Evolutionary conservation across 179 eudicot species (phyloP), one percentile per base, ranked within the genome.

Genomic region (Vitellaria paradoxa): DNA sequence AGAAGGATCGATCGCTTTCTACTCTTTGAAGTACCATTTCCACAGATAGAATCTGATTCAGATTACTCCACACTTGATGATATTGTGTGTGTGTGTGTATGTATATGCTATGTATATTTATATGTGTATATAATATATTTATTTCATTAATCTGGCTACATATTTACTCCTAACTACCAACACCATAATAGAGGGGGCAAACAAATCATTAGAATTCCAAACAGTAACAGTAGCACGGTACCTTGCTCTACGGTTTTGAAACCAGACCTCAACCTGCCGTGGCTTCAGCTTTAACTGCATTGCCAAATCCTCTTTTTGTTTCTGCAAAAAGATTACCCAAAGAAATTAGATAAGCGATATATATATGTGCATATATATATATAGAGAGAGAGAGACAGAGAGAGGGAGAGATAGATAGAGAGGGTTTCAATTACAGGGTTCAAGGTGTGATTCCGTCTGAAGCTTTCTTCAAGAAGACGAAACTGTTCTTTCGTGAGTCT

Each of bases 181-280:
- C 79, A n/a, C 40, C 65, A 67, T 67, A 14, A 77, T 77, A 5
- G 23, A 20, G 57, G 57, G 57, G 57, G 57, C 57, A 60, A 63
- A 80, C 20, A 65, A 40, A 42, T 40, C 60, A 73, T 73, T 50
- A 13, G 3, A 21, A 10, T 37, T 4, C 3, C 37, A 30, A 70
- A 52, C 23, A 21, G 40, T 46, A 69, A 13, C 57, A 30, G 37
- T 30, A 30, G 37, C 1, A 1, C 37, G 37, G 37, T 30, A 87
- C 90, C 90, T 87, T 77, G 90, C 90, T 70, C 90, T 82, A 12
- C 90, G 85, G 81, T 87, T 87, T 76, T 87, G 90, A 81, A 85
- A 87, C 90, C 90, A 87, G 23, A 87, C 90, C 82, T 87, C 90
- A 46, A 87, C 88, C 70, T 87, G 90, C 72, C 90, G 65, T 47